Conservation (phyloP, 305 asterid genomes). For the Plantago lanceolata region DNA sequence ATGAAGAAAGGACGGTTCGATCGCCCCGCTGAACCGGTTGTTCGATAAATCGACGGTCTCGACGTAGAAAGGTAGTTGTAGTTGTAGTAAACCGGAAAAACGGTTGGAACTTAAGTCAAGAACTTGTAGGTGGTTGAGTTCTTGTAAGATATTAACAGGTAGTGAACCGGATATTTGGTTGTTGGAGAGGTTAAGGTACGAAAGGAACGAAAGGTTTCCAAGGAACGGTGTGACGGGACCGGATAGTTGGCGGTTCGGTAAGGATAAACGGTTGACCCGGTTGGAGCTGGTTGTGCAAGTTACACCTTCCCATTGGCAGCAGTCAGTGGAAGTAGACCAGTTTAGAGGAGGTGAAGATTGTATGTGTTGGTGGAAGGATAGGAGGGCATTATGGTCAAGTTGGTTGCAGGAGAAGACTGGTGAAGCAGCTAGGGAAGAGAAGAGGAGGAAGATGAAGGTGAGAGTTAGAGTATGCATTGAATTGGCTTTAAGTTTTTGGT, state of each 20-base stretch:
- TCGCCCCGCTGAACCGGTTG: conserved; percentile 43
- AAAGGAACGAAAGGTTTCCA: conserved; percentile 40
- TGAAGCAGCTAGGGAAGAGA: neutral
- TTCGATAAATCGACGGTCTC: conserved; percentile 37
- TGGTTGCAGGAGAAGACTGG: conserved; percentile 28
- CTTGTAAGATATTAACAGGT: conserved; percentile 16
- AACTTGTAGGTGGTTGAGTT: conserved; percentile 15
- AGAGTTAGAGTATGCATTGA: conserved; percentile 22
- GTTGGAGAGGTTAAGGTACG: conserved; percentile 42
- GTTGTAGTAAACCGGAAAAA: conserved; percentile 18
- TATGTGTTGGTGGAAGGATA: conserved; percentile 27
- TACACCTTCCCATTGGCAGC: conserved; percentile 57
- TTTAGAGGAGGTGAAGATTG: conserved; percentile 27
- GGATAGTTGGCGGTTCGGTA: conserved; percentile 27
- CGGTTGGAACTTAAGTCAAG: conserved; percentile 26
- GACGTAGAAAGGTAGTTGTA: conserved; percentile 22
- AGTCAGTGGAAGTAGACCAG: conserved; percentile 33
- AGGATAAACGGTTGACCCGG: conserved; percentile 28
- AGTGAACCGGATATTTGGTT: conserved; percentile 42
- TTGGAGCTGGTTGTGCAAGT: conserved; percentile 22
- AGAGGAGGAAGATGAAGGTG: conserved; percentile 6
- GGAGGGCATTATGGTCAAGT: conserved; percentile 35
- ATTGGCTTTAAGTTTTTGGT: neutral
- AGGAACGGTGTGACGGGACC: conserved; percentile 31
- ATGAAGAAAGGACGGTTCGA: conserved; percentile 24